phyloP scores from a whole-genome alignment of 371 early-diverging fungal genomes.

The Smittium culicis region DNA sequence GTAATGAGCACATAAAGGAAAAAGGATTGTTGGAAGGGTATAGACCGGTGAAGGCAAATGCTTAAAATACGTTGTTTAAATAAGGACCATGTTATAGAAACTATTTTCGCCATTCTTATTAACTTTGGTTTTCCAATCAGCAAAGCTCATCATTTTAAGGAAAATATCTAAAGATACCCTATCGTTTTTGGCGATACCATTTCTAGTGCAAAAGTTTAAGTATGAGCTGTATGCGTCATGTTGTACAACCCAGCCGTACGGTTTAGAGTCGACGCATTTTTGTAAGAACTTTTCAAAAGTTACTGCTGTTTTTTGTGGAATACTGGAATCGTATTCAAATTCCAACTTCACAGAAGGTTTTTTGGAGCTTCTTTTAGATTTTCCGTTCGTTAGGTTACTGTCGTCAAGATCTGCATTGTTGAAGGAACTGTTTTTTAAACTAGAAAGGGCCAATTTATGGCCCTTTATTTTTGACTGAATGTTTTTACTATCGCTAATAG shows the following conservation, averaged over 20 bases:
- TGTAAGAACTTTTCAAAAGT: slow-evolving; percentile 29
- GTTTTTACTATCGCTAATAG: neutral
- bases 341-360: slow-evolving; percentile 3
- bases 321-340: slow-evolving; percentile 3
- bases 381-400: neutral
- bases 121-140: slow-evolving; percentile 29
- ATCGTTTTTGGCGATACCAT: slow-evolving; percentile 23
- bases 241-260: slow-evolving; percentile 23
- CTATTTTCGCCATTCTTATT: slow-evolving; percentile 10
- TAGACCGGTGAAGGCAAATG: no score
- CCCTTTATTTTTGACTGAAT: neutral
- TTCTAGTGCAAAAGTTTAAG: slow-evolving; percentile 29
- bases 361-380: neutral
- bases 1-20: no score
- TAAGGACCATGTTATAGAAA: slow-evolving; percentile 9
- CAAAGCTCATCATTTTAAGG: slow-evolving; percentile 25
- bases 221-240: slow-evolving; percentile 20
- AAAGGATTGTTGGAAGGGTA: no score
- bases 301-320: neutral
- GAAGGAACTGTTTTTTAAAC: neutral
- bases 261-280: slow-evolving; percentile 32
- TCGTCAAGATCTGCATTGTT: neutral
- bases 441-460: neutral
- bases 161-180: slow-evolving; percentile 24
- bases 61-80: neutral